A percentile compares a stretch with the other conserved stretches of the same genome.
Conservation (phyloP, 2,329 filamentous ascomycete species). For the Paecilomyces variotii region DNA sequence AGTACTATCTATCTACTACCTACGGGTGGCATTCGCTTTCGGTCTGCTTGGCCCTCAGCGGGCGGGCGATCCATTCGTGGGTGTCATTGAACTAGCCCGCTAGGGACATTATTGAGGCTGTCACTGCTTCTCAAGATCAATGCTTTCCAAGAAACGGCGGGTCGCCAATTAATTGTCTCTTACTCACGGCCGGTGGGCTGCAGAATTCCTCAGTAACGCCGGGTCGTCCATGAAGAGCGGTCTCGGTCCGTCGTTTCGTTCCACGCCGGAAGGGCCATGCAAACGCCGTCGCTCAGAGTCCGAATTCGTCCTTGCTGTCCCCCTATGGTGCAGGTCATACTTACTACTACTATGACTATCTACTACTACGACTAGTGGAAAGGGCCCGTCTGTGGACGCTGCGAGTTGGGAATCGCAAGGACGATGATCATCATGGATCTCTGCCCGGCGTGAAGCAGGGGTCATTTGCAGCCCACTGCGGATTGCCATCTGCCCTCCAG, state of each 20-base stretch:
- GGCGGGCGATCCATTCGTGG: neutral
- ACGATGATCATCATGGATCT: neutral
- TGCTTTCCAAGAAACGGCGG: neutral
- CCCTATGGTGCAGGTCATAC: too few relatives aligned
- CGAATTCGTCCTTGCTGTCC: neutral
- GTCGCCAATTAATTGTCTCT: neutral
- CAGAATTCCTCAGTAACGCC: constrained; percentile 22
- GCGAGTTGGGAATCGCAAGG: neutral
- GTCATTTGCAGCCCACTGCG: neutral
- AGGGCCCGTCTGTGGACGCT: neutral
- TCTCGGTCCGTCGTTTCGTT: constrained; percentile 6
- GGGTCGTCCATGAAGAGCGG: constrained; percentile 61
- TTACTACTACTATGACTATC: too few relatives aligned
- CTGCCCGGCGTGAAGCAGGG: constrained; percentile 1
- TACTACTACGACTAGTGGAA: neutral
- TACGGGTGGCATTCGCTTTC: neutral
- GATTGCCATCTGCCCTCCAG: neutral
- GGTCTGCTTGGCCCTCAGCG: neutral
- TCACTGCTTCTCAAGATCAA: neutral
- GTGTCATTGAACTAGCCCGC: neutral
- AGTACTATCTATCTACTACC: too few relatives aligned
- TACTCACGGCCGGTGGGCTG: neutral
- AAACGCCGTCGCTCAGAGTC: neutral
- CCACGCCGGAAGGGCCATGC: neutral
- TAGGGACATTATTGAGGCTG: neutral